phyloP scores from a whole-genome alignment of 352 stramenopile genomes.

The Globisporangium viniferum region DNA sequence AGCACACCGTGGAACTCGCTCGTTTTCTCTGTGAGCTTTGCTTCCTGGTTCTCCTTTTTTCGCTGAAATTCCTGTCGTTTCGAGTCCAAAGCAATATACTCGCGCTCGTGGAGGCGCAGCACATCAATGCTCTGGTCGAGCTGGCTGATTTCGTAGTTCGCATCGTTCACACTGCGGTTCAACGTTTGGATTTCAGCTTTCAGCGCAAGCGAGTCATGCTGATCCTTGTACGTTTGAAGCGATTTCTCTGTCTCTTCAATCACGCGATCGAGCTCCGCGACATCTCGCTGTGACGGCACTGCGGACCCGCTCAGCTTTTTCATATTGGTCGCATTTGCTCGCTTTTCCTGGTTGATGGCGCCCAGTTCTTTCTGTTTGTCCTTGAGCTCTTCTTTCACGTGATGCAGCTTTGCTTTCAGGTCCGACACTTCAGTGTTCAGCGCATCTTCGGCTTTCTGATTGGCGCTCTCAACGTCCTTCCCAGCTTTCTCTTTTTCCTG shows the following conservation, averaged over 20 bases:
- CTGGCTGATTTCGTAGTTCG: slow-evolving; percentile 36
- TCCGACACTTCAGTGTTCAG: slow-evolving; percentile 48
- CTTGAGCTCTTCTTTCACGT: slow-evolving; percentile 45
- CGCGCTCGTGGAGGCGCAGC: slow-evolving; percentile 45
- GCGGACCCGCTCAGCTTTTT: slow-evolving; percentile 34
- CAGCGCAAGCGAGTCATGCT: slow-evolving; percentile 34
- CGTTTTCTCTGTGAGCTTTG: slow-evolving; percentile 42
- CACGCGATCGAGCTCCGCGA: slow-evolving; percentile 40
- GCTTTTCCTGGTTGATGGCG: slow-evolving; percentile 41
- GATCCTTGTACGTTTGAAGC: slow-evolving; percentile 38
- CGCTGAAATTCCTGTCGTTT: slow-evolving; percentile 38
- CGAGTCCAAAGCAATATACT: slow-evolving; percentile 49
- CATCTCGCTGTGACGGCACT: slow-evolving; percentile 46
- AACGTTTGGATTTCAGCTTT: slow-evolving; percentile 46
- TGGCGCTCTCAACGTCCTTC: slow-evolving; percentile 33
- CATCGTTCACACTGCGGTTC: slow-evolving; percentile 39
- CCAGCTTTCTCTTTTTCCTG: slow-evolving; percentile 37
- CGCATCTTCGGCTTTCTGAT: slow-evolving; percentile 40
- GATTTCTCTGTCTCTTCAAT: slow-evolving; percentile 46
- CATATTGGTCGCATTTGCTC: slow-evolving; percentile 30
- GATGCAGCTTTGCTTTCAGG: slow-evolving; percentile 47
- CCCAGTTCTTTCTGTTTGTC: slow-evolving; percentile 40
- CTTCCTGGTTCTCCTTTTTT: slow-evolving; percentile 42
- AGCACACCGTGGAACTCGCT: slow-evolving; percentile 37
- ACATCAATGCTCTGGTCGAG: slow-evolving; percentile 54